Percentiles rank a stretch among this genome's conserved stretches.
Conservation (phyloP, 2,329 filamentous ascomycete species). For the Didymella sp. region DNA sequence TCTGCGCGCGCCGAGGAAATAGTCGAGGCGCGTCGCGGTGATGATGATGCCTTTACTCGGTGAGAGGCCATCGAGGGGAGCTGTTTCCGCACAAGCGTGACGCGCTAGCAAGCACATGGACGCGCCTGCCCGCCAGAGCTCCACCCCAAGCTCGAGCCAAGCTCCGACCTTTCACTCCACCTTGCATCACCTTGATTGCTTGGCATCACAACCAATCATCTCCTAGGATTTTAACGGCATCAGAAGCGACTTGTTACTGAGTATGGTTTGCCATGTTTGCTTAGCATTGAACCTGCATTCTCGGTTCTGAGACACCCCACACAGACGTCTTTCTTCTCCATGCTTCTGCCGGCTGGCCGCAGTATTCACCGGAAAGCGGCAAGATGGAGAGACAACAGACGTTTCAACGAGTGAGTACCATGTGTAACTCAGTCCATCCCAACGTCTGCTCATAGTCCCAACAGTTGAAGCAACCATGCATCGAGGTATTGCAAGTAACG, state of each 20-base stretch:
- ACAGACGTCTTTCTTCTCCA: not conserved
- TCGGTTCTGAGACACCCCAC: not conserved
- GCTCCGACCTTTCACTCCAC: slow-evolving; percentile 2
- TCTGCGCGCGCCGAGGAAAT: slow-evolving; percentile 17
- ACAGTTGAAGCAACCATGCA: slow-evolving; percentile 65
- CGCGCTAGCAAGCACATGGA: slow-evolving; percentile 12
- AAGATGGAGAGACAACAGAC: slow-evolving; percentile 49
- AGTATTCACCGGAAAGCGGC: slow-evolving; percentile 2
- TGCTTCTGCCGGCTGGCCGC: not conserved
- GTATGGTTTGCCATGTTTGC: not conserved
- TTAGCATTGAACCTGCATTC: not conserved
- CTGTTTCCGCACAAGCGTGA: slow-evolving; percentile 20
- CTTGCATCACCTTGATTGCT: not conserved
- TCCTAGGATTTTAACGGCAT: not conserved
- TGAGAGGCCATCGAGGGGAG: slow-evolving; percentile 17
- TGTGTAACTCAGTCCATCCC: not conserved
- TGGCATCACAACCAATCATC: not conserved
- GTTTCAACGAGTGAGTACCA: slow-evolving; percentile 47
- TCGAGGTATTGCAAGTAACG: slow-evolving; percentile 63
- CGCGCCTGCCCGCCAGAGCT: slow-evolving; percentile 26
- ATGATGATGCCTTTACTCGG: slow-evolving; percentile 9
- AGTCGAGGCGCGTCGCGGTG: slow-evolving; percentile 19
- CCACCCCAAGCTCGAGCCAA: slow-evolving; percentile 4
- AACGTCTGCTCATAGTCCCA: slow-evolving; percentile 9
- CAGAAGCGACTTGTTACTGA: not conserved